These are phyloP conservation scores for Pseudogymnoascus verrucosus DNA, from an alignment of 2,329 filamentous ascomycete species.

Conservation along the genomic window DNA sequence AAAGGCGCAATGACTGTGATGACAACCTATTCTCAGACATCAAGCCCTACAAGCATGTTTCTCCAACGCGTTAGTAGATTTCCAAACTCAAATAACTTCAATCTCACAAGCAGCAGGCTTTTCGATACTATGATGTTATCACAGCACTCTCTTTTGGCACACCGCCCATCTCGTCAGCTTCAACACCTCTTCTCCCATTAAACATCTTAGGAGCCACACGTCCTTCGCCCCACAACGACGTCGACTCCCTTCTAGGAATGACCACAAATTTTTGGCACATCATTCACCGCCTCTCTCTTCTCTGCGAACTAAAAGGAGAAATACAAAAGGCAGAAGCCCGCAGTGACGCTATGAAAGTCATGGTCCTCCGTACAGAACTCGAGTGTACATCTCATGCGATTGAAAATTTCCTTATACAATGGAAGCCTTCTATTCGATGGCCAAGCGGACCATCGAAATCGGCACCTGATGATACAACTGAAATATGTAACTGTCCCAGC, in stretches of 20 bases:
- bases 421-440: constrained; percentile 41
- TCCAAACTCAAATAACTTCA: neutral
- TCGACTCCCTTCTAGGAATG: constrained; percentile 17
- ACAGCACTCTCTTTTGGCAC: neutral
- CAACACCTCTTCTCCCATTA: neutral
- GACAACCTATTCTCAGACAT: constrained; percentile 37
- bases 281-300: constrained; percentile 23
- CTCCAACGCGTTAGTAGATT: constrained; percentile 45
- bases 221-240: neutral
- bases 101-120: constrained; percentile 40
- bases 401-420: constrained; percentile 45
- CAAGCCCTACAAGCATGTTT: constrained; percentile 47
- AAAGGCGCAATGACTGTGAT: constrained; percentile 56
- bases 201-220: neutral
- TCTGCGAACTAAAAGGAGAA: constrained; percentile 18
- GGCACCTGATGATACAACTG: neutral
- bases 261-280: neutral
- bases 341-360: constrained; percentile 50
- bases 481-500: neutral
- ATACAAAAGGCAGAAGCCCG: constrained; percentile 39
- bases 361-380: constrained; percentile 22
- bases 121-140: constrained; percentile 23
- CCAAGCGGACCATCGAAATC: neutral
- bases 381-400: constrained; percentile 42
- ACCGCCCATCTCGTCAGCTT: neutral